A percentile compares a stretch with the other conserved stretches of the same genome.
Conservation (phyloP, 2,329 filamentous ascomycete species). For the Mycocentrospora acerina region DNA sequence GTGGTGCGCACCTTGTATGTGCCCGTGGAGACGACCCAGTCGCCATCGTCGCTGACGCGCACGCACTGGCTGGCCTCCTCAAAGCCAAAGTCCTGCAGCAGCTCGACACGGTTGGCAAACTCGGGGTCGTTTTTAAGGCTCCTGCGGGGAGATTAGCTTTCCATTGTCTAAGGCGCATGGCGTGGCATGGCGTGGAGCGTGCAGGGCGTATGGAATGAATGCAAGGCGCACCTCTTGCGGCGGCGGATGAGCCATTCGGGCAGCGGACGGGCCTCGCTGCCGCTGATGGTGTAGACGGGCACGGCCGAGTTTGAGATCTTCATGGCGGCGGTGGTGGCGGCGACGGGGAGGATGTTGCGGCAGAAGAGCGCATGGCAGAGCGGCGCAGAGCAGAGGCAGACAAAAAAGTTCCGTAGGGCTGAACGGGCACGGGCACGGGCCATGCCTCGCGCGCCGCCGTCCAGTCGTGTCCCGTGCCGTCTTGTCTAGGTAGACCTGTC, state of each 20-base stretch:
- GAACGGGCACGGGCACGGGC: slow-evolving; percentile 1
- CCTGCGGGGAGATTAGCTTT: slow-evolving; percentile 12
- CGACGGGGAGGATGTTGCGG: slow-evolving; percentile 1
- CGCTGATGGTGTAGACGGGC: slow-evolving; percentile 92
- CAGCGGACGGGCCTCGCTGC: slow-evolving; percentile 80
- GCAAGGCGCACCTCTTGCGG: no score
- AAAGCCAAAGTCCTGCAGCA: slow-evolving; percentile 97
- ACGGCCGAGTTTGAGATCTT: slow-evolving; percentile 81
- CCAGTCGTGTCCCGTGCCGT: no score
- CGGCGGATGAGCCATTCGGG: slow-evolving; percentile 94
- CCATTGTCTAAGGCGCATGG: no score
- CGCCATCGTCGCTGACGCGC: slow-evolving; percentile 87
- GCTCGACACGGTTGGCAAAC: slow-evolving; percentile 89
- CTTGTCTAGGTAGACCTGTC: no score
- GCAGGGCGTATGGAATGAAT: no score
- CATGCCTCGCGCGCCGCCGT: neutral
- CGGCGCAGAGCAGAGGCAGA: no score
- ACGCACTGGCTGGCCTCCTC: slow-evolving; percentile 93
- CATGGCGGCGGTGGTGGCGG: slow-evolving; percentile 53
- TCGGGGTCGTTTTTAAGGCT: slow-evolving; percentile 90
- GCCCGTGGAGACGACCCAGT: slow-evolving; percentile 63
- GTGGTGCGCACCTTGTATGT: slow-evolving; percentile 21
- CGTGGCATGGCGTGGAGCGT: no score
- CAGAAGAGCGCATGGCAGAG: slow-evolving; percentile 5
- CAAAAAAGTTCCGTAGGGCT: slow-evolving; percentile 10